Evolutionary conservation across 345 rosid genomes (phyloP), one percentile per base, ranked within the genome.

Genomic region (Balakata baccata): DNA sequence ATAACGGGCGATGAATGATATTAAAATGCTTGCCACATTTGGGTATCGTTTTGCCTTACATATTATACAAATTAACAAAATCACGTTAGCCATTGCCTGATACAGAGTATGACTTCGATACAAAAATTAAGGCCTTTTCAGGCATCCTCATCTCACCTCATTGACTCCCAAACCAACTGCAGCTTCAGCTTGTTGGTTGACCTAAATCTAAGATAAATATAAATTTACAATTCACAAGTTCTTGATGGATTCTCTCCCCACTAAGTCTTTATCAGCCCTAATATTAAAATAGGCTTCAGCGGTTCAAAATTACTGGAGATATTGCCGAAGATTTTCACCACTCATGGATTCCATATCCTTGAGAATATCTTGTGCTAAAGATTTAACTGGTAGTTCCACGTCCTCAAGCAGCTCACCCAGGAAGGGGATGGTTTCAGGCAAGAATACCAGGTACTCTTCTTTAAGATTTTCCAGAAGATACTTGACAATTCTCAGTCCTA

Each of bases 351-450:
- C 98, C 98, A 92, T 86, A 71, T 92, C 96, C 81, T 84, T 91
- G 69, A 92, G 68, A 66, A 95, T 80, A 67, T 91, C 99, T 69
- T 91, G 99, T 7, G 98, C 89, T 73, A 91, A 82, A 14, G 91
- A 85, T 76, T 85, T 95, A 25, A 91, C 99, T 18, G 99, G 83
- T 6, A 86, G 73, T 83, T 92, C 97, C 66, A 81, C 84, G 69
- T 92, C 99, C 83, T 92, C 99, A 0, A 95, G 87, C 82, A 91
- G 70, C 79, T 95, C 98, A 56, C 89, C 97, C 0, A 95, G 90
- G 91, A 87, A 92, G 4, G 98, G 98, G 66, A 95, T 86, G 53
- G 96, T 89, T 77, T 95, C 99, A 0, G 97, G 83, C 53, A 95
- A 76, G 67, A 91, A 75, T 68, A 91, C 93, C 18, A 91, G 76